These are phyloP conservation scores for Gomphus bonarii DNA, from an alignment of 1,284 basidiomycete species.

Conservation along the genomic window DNA sequence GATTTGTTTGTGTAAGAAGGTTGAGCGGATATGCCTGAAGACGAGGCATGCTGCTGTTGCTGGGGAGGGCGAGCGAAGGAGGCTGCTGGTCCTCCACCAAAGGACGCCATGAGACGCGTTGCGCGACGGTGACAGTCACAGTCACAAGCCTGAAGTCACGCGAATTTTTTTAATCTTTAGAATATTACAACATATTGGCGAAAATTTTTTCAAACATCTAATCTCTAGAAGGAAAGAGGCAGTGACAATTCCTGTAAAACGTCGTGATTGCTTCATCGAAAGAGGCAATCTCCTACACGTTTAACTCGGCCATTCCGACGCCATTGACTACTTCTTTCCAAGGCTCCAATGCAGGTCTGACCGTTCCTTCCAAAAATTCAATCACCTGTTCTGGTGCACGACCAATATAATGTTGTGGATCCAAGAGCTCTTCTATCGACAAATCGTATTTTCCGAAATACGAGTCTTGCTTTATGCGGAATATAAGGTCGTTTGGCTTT, in stretches of 20 bases:
- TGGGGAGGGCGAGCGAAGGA: not conserved
- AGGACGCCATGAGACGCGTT: constrained; percentile 1
- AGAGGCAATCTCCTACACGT: constrained; percentile 13
- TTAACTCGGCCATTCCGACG: constrained; percentile 16
- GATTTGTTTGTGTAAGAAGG: not conserved
- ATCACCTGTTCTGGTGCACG: constrained; percentile 93
- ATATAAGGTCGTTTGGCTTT: constrained; percentile 93
- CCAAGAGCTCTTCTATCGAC: constrained; percentile 54
- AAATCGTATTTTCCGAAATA: constrained; percentile 36
- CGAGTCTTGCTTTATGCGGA: constrained; percentile 61
- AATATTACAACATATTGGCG: not conserved
- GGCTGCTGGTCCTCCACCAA: not conserved
- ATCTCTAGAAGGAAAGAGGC: no score
- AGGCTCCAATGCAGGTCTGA: constrained; percentile 72
- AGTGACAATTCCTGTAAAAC: no score
- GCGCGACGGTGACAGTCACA: not conserved
- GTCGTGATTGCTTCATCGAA: no score
- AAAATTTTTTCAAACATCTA: not conserved
- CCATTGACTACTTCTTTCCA: constrained; percentile 46
- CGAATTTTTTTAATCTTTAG: no score
- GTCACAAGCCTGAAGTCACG: no score
- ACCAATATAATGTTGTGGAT: constrained; percentile 82
- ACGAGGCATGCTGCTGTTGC: not conserved
- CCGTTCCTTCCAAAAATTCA: constrained; percentile 81
- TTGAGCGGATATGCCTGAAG: not conserved